Conservation (phyloP, 2,329 filamentous ascomycete genomes). For the Verruconis gallopava region DNA sequence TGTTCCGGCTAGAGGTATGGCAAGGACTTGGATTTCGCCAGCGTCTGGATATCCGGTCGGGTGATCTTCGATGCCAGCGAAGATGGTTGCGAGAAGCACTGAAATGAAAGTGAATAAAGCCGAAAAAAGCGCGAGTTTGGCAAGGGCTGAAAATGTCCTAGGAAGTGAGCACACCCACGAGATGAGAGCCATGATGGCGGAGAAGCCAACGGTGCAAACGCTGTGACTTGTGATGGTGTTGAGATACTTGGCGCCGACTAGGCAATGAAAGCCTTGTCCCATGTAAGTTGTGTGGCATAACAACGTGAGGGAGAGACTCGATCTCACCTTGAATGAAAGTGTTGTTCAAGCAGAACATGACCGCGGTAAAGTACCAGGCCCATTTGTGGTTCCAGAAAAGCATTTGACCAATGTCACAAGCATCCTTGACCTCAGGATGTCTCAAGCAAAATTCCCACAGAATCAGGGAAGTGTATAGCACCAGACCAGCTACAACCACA, state of each 20-base stretch:
- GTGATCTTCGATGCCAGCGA: slow-evolving; percentile 62
- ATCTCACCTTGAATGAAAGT: slow-evolving; percentile 62
- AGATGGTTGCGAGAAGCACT: slow-evolving; percentile 71
- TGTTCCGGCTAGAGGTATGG: slow-evolving; percentile 54
- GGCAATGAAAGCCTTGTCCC: slow-evolving; percentile 57
- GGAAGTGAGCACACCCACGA: slow-evolving; percentile 72
- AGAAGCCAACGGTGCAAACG: slow-evolving; percentile 69
- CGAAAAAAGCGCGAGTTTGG: slow-evolving; percentile 65
- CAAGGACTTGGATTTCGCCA: slow-evolving; percentile 56
- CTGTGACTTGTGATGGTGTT: slow-evolving; percentile 71
- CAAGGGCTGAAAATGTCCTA: slow-evolving; percentile 69
- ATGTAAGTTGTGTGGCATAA: slow-evolving; percentile 23
- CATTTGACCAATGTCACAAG: slow-evolving; percentile 92
- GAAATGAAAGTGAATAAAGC: slow-evolving; percentile 85
- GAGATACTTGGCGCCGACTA: slow-evolving; percentile 74
- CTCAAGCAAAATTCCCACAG: slow-evolving; percentile 74
- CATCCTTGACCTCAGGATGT: slow-evolving; percentile 81
- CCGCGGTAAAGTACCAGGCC: slow-evolving; percentile 54
- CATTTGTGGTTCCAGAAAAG: slow-evolving; percentile 76
- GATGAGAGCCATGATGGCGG: slow-evolving; percentile 58
- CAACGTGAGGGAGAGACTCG: slow-evolving; percentile 16
- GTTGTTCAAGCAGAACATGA: slow-evolving; percentile 91
- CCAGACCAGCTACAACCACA: slow-evolving; percentile 59
- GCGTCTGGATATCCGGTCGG: slow-evolving; percentile 48
- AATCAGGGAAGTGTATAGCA: slow-evolving; percentile 69